Conservation (phyloP, 768 basidiomycete species). For the Coprinopsis cinerea region DNA sequence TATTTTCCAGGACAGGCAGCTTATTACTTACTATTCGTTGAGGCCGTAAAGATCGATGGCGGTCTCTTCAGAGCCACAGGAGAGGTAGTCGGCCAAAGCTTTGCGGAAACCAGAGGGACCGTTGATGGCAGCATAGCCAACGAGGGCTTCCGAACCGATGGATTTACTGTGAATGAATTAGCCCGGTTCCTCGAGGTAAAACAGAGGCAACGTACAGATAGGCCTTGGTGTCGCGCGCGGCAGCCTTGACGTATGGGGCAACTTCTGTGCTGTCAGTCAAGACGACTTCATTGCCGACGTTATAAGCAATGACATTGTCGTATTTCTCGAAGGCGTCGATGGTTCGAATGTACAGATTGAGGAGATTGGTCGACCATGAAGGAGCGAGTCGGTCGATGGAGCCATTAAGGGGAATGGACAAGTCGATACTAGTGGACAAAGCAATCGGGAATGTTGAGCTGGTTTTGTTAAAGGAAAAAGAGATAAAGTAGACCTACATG, state of each 20-base stretch:
- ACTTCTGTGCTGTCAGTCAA: constrained; percentile 48
- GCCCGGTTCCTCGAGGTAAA: constrained; percentile 1
- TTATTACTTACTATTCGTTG: constrained; percentile 67
- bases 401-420: constrained; percentile 80
- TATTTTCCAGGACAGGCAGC: background rate
- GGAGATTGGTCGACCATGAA: constrained; percentile 75
- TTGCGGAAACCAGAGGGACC: constrained; percentile 56
- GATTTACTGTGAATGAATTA: constrained; percentile 41
- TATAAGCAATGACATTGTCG: constrained; percentile 84
- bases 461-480: background rate
- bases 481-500: constrained; percentile 49
- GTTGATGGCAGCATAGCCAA: constrained; percentile 86
- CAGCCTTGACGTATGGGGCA: constrained; percentile 83
- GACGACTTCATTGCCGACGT: constrained; percentile 84
- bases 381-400: constrained; percentile 72
- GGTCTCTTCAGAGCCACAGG: constrained; percentile 62
- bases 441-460: constrained; percentile 4
- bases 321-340: constrained; percentile 80
- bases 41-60: constrained; percentile 84
- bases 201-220: constrained; percentile 56
- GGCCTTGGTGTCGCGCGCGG: constrained; percentile 81
- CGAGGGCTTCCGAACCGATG: constrained; percentile 56
- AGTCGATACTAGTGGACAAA: constrained; percentile 86
- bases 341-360: constrained; percentile 71
- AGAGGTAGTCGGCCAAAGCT: constrained; percentile 70